A percentile compares a stretch with the other conserved stretches of the same genome.
These are phyloP conservation scores for Alternaria rosae DNA, from an alignment of 2,329 filamentous ascomycete genomes.

Conservation along the genomic window DNA sequence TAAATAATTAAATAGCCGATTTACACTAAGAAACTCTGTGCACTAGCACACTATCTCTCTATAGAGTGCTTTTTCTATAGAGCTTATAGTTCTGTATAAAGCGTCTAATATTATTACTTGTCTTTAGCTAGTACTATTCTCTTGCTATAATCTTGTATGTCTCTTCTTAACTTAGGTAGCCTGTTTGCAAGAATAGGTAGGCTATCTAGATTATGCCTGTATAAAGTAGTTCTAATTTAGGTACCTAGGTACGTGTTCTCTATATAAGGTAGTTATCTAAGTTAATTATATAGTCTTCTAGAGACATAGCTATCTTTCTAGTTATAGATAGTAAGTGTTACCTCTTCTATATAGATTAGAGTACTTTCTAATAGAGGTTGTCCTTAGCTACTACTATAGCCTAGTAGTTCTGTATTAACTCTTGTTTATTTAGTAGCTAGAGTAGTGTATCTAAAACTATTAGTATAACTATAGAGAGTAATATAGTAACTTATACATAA, in stretches of 20 bases:
- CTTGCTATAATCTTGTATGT: not conserved
- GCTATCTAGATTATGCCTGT: not conserved
- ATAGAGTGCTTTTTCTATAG: not conserved
- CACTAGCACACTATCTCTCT: no score
- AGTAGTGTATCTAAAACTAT: not conserved
- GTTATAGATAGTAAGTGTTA: not conserved
- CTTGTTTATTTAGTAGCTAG: not conserved
- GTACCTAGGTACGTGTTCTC: not conserved
- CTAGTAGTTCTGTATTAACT: not conserved
- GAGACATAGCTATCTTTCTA: not conserved
- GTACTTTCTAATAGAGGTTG: not conserved
- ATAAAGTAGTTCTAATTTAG: not conserved
- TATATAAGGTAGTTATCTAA: not conserved
- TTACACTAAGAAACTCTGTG: no score
- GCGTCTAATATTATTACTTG: not conserved
- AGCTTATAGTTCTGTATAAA: not conserved
- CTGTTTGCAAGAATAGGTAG: not conserved
- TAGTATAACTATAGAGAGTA: not conserved
- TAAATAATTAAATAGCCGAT: no score
- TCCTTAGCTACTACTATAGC: not conserved
- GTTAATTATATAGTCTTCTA: not conserved
- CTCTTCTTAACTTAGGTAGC: not conserved
- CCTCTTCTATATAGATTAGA: not conserved
- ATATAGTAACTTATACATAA: not conserved
- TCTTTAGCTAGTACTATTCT: slow-evolving; percentile 1